A percentile compares a stretch with the other conserved stretches of the same genome.
phyloP scores from a whole-genome alignment of 192 early-diverging fungal genomes.

The Podila minutissima region DNA sequence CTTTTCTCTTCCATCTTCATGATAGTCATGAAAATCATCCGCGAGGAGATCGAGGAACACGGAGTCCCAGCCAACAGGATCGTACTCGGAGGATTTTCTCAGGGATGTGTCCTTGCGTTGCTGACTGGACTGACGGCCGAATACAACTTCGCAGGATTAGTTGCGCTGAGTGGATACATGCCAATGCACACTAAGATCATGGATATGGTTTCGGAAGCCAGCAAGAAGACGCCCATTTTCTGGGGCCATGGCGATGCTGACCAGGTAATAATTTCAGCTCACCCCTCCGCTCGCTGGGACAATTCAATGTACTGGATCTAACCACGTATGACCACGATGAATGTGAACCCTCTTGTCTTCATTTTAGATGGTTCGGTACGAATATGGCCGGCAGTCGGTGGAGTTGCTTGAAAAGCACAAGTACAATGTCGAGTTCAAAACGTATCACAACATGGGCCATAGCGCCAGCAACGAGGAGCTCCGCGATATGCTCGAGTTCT shows the following conservation, averaged over 20 bases:
- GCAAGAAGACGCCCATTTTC: constrained; percentile 79
- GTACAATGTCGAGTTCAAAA: constrained; percentile 77
- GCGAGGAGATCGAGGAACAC: constrained; percentile 73
- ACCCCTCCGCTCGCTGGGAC: background rate
- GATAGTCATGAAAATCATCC: constrained; percentile 54
- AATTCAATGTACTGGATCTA: background rate
- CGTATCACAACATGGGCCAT: constrained; percentile 87
- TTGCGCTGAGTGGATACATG: constrained; percentile 80
- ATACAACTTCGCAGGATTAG: constrained; percentile 56
- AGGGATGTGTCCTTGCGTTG: constrained; percentile 85
- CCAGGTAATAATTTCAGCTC: constrained; percentile 28
- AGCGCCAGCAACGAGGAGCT: constrained; percentile 74
- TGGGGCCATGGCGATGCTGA: constrained; percentile 89
- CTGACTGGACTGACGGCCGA: constrained; percentile 77
- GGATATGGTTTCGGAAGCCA: constrained; percentile 64
- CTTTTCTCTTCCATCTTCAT: constrained; percentile 59
- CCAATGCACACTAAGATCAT: constrained; percentile 65
- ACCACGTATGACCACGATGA: too few species aligned
- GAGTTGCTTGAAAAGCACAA: constrained; percentile 67
- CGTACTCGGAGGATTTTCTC: constrained; percentile 94
- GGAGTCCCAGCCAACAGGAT: constrained; percentile 87
- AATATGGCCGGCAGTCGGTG: constrained; percentile 75
- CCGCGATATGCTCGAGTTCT: constrained; percentile 71
- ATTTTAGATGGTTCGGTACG: constrained; percentile 68
- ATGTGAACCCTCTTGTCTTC: background rate